A percentile compares a stretch with the other conserved stretches of the same genome.
These are phyloP conservation scores for Cladosporium halotolerans DNA, from an alignment of 2,329 filamentous ascomycete genomes.

Conservation along the genomic window DNA sequence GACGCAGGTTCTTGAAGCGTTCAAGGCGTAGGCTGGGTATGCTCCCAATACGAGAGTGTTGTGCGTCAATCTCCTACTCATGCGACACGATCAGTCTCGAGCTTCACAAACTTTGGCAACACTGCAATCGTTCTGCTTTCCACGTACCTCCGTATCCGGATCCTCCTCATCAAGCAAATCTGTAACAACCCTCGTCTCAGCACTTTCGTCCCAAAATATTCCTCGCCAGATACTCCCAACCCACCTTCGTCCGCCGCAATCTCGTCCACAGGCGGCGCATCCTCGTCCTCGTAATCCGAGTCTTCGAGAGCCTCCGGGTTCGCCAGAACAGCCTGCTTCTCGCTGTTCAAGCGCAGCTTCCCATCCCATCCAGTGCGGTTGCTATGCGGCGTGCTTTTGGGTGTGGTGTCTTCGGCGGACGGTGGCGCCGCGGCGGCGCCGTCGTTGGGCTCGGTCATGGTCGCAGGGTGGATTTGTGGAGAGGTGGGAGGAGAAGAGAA, in stretches of 20 bases:
- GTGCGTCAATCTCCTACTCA: conserved; percentile 67
- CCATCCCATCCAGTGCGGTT: conserved; percentile 65
- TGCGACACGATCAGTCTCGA: conserved; percentile 29
- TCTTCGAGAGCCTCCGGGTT: conserved; percentile 82
- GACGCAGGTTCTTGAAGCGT: conserved; percentile 63
- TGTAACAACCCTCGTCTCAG: conserved; percentile 20
- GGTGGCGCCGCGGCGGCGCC: background rate
- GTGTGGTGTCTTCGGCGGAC: background rate
- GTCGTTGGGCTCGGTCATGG: conserved; percentile 7
- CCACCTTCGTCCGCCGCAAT: conserved; percentile 77
- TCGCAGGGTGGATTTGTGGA: background rate
- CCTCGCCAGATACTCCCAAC: conserved; percentile 9
- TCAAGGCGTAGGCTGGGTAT: conserved; percentile 74
- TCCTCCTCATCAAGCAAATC: conserved; percentile 56
- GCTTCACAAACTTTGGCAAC: background rate
- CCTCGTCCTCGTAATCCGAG: conserved; percentile 73
- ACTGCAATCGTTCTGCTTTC: background rate
- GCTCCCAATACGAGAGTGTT: conserved; percentile 78
- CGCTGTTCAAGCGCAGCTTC: conserved; percentile 62
- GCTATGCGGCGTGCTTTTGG: conserved; percentile 16
- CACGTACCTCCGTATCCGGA: conserved; percentile 42
- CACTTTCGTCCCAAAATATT: conserved; percentile 33
- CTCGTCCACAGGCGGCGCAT: conserved; percentile 61
- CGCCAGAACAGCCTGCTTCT: conserved; percentile 57
- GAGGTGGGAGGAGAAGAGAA: background rate